Conservation (phyloP, 495 filamentous ascomycete genomes). For the Lasiosphaeria ovina region DNA sequence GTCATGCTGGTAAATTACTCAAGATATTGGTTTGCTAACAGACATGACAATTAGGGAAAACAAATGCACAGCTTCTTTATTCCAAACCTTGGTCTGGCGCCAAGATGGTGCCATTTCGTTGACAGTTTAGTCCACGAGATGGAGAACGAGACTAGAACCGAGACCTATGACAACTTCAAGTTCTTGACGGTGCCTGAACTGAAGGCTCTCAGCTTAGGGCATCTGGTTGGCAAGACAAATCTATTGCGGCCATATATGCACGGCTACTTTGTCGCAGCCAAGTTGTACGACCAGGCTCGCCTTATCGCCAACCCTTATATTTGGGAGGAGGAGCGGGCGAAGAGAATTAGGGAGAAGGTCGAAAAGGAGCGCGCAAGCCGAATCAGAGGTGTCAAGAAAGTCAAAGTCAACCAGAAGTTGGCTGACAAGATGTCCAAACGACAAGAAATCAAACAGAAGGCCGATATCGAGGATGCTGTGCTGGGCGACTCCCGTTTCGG, state of each 20-base stretch:
- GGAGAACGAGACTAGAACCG: conserved; percentile 69
- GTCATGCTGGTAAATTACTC: background rate
- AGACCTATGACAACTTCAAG: conserved; percentile 97
- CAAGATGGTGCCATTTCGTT: conserved; percentile 93
- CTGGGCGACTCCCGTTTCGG: conserved; percentile 84
- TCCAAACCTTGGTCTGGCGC: conserved; percentile 80
- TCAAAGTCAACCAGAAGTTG: conserved; percentile 80
- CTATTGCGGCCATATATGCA: conserved; percentile 95
- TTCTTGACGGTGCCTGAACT: conserved; percentile 89
- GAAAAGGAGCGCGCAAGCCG: conserved; percentile 90
- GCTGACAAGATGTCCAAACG: conserved; percentile 78
- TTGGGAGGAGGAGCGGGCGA: conserved; percentile 84
- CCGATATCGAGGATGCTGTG: conserved; percentile 58
- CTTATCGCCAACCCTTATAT: conserved; percentile 89
- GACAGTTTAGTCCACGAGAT: conserved; percentile 98
- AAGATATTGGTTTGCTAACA: background rate
- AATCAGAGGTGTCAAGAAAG: conserved; percentile 90
- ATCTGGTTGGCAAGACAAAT: conserved; percentile 82
- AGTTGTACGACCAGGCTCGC: conserved; percentile 89
- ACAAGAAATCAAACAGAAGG: conserved; percentile 75
- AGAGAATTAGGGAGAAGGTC: conserved; percentile 85
- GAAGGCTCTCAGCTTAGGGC: conserved; percentile 73
- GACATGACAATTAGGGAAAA: conserved; percentile 23
- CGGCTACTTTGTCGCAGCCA: conserved; percentile 92
- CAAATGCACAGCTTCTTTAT: conserved; percentile 89